phyloP scores from a whole-genome alignment of 2,329 filamentous ascomycete species.

The Stachybotrys chlorohalonatus region DNA sequence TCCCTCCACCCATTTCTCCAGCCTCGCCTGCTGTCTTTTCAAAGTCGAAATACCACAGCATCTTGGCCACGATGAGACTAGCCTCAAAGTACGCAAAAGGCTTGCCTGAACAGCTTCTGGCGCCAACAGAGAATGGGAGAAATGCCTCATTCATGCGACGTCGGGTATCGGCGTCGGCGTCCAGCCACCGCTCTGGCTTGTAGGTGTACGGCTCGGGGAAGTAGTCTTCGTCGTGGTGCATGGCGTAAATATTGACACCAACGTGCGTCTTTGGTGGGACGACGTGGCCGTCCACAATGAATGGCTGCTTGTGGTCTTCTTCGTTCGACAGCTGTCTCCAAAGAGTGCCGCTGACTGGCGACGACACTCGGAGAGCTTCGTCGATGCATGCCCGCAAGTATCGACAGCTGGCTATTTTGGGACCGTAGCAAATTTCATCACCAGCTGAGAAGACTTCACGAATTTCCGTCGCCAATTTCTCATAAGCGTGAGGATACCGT shows the following conservation, averaged over 20 bases:
- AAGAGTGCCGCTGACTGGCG: neutral
- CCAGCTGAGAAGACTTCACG: neutral
- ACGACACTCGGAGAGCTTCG: neutral
- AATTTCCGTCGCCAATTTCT: neutral
- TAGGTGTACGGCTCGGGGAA: neutral
- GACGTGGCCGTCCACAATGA: neutral
- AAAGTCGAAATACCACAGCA: slow-evolving; percentile 1
- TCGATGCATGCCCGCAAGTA: neutral
- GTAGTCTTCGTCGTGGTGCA: neutral
- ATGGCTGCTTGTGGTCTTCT: neutral
- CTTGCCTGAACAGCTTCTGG: neutral
- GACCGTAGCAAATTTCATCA: neutral
- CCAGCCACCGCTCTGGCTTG: slow-evolving; percentile 1
- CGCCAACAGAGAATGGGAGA: neutral
- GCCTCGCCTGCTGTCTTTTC: neutral
- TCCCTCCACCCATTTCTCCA: neutral
- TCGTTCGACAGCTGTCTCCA: neutral
- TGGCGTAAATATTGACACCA: neutral
- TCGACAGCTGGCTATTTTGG: neutral
- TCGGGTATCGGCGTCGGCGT: neutral
- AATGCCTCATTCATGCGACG: neutral
- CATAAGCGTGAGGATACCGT: neutral
- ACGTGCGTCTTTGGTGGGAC: neutral
- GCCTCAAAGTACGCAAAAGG: neutral
- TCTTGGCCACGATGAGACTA: neutral